Conservation (phyloP, 768 basidiomycete species). For the Collybia sordida region DNA sequence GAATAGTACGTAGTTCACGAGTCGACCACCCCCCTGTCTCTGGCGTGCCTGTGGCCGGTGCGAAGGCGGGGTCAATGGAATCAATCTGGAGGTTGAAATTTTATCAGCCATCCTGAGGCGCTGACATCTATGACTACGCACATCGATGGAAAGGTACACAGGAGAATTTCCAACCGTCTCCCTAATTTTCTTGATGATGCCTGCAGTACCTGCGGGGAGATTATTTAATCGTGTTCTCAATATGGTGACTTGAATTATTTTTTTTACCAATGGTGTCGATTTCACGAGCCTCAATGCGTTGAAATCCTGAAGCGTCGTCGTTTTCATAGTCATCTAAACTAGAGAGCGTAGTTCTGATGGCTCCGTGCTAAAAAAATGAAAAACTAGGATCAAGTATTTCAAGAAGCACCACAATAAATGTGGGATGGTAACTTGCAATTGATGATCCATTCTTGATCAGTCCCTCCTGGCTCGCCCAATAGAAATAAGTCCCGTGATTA, state of each 20-base stretch:
- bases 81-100: slow-evolving; percentile 50
- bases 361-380: slow-evolving; percentile 70
- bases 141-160: slow-evolving; percentile 79
- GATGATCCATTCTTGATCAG: slow-evolving; percentile 75
- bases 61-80: slow-evolving; percentile 79
- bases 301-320: slow-evolving; percentile 78
- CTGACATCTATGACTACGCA: slow-evolving; percentile 28
- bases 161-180: slow-evolving; percentile 73
- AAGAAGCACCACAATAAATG: slow-evolving; percentile 15
- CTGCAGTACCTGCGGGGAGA: slow-evolving; percentile 52
- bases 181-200: slow-evolving; percentile 80
- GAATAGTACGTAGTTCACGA: slow-evolving; percentile 74
- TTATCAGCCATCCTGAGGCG: slow-evolving; percentile 1
- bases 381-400: slow-evolving; percentile 76
- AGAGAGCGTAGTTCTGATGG: slow-evolving; percentile 82
- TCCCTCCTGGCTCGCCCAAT: slow-evolving; percentile 84
- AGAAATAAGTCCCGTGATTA: slow-evolving; percentile 91
- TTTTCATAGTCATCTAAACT: slow-evolving; percentile 76
- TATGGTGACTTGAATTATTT: neutral
- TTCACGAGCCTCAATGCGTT: slow-evolving; percentile 80
- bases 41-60: slow-evolving; percentile 83
- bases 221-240: neutral
- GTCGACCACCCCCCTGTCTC: slow-evolving; percentile 87
- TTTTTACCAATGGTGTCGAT: slow-evolving; percentile 73
- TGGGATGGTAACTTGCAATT: slow-evolving; percentile 66